Evolutionary conservation across 331 rosid genomes (phyloP).

Genomic region (Quercus phellos): DNA sequence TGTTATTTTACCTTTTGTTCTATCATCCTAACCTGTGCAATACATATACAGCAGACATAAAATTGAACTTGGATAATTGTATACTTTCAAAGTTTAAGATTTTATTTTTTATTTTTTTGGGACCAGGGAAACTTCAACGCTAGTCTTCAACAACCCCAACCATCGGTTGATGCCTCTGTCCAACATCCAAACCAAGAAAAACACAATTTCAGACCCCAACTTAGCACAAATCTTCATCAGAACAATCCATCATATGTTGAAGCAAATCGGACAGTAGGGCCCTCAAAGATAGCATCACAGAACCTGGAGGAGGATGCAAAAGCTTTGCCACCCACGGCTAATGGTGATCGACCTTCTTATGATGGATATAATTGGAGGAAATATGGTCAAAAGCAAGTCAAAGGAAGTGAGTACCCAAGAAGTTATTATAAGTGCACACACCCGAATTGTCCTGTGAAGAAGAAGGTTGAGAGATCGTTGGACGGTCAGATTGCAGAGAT

Average conservation of each 20-base stretch:
- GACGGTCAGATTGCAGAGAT: conserved; percentile 92
- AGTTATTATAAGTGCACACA: conserved; percentile 95
- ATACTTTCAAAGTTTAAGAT: not conserved
- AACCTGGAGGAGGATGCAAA: conserved; percentile 56
- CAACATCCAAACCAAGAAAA: conserved; percentile 43
- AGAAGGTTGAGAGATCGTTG: conserved; percentile 91
- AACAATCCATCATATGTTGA: conserved; percentile 31
- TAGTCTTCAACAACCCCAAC: conserved; percentile 37
- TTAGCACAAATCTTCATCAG: conserved; percentile 34
- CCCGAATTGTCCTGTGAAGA: conserved; percentile 89
- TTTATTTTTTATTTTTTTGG: not conserved
- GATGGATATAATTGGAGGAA: conserved; percentile 98
- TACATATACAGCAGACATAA: not conserved
- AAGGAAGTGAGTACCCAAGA: conserved; percentile 88
- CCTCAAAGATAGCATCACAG: conserved; percentile 38
- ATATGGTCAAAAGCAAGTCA: conserved; percentile 97
- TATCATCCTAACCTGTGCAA: not conserved
- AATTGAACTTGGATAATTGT: not conserved
- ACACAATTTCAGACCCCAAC: conserved; percentile 18
- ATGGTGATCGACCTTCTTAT: conserved; percentile 68
- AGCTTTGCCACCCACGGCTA: conserved; percentile 34
- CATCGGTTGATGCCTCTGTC: conserved; percentile 34
- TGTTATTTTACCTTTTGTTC: not conserved
- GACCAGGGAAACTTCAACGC: conserved; percentile 65
- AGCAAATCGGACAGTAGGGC: conserved; percentile 30